Evolutionary conservation across 495 filamentous ascomycete genomes (phyloP).

Genomic region (Mytilinidion resinicola): DNA sequence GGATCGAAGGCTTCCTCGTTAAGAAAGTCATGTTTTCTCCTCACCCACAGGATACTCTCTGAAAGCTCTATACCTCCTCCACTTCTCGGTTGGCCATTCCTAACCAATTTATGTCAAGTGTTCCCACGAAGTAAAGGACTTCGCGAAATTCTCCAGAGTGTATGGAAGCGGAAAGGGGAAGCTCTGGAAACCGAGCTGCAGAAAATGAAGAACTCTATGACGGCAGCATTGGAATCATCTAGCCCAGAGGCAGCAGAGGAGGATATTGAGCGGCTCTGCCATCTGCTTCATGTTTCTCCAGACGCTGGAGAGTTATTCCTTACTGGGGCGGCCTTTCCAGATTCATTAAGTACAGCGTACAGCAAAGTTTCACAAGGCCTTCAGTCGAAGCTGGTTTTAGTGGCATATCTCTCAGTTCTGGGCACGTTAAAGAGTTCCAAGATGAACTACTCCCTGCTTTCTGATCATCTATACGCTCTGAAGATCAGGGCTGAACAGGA

Average conservation of each 20-base stretch:
- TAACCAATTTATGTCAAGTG: slow-evolving; percentile 49
- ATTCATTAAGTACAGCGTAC: slow-evolving; percentile 63
- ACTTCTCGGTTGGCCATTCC: slow-evolving; percentile 51
- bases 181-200: slow-evolving; percentile 41
- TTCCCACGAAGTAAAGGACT: slow-evolving; percentile 49
- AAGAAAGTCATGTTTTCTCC: slow-evolving; percentile 55
- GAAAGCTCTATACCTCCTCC: slow-evolving; percentile 40
- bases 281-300: slow-evolving; percentile 48
- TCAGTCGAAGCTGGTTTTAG: slow-evolving; percentile 57
- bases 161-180: slow-evolving; percentile 42
- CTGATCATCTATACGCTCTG: slow-evolving; percentile 77
- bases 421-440: slow-evolving; percentile 59
- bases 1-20: slow-evolving; percentile 49
- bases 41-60: slow-evolving; percentile 46
- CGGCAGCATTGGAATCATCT: slow-evolving; percentile 46
- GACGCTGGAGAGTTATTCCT: slow-evolving; percentile 58
- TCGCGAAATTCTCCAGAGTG: slow-evolving; percentile 37
- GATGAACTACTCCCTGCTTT: slow-evolving; percentile 62
- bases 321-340: slow-evolving; percentile 78
- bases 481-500: slow-evolving; percentile 54
- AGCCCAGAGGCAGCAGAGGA: slow-evolving; percentile 33
- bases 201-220: slow-evolving; percentile 43
- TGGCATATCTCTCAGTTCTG: slow-evolving; percentile 63
- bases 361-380: slow-evolving; percentile 51
- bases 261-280: slow-evolving; percentile 44